Conservation (phyloP, 2,329 filamentous ascomycete genomes). For the Triangularia verruculosa region DNA sequence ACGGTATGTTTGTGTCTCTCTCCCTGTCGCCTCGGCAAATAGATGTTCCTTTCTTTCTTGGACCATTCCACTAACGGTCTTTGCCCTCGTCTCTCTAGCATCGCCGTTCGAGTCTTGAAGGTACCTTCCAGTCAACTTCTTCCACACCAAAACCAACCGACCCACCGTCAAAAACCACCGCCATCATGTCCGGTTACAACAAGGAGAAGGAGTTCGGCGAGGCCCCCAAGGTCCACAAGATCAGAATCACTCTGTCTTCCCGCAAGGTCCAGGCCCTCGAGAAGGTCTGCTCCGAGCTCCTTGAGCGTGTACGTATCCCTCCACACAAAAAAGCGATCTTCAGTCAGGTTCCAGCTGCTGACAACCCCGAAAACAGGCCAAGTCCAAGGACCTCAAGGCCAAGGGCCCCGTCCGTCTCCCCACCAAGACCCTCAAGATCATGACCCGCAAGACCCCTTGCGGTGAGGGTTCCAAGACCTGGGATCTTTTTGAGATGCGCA, state of each 20-base stretch:
- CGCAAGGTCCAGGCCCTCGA: constrained; percentile 94
- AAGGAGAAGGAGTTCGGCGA: constrained; percentile 91
- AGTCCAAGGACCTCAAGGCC: constrained; percentile 96
- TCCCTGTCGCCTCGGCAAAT: neutral
- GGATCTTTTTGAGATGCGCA: constrained; percentile 98
- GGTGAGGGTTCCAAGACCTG: constrained; percentile 99
- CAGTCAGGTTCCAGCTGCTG: neutral
- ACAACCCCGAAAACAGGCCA: constrained; percentile 49
- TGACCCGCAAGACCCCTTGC: constrained; percentile 95
- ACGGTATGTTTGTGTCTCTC: constrained; percentile 16
- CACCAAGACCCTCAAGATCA: constrained; percentile 32
- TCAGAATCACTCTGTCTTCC: constrained; percentile 48
- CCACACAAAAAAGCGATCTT: neutral
- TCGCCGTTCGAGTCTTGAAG: constrained; percentile 77
- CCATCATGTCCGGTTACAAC: constrained; percentile 91
- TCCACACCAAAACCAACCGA: constrained; percentile 6
- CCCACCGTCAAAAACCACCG: constrained; percentile 32
- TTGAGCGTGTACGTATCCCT: constrained; percentile 63
- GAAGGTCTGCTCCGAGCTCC: constrained; percentile 97
- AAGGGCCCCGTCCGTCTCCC: constrained; percentile 85
- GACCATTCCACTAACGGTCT: neutral
- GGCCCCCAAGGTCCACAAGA: constrained; percentile 51
- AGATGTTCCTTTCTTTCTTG: neutral
- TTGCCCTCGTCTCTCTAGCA: constrained; percentile 4
- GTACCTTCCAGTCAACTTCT: constrained; percentile 30